Evolutionary conservation across 768 basidiomycete genomes (phyloP).

Genomic region (Kockovaella imperatae): DNA sequence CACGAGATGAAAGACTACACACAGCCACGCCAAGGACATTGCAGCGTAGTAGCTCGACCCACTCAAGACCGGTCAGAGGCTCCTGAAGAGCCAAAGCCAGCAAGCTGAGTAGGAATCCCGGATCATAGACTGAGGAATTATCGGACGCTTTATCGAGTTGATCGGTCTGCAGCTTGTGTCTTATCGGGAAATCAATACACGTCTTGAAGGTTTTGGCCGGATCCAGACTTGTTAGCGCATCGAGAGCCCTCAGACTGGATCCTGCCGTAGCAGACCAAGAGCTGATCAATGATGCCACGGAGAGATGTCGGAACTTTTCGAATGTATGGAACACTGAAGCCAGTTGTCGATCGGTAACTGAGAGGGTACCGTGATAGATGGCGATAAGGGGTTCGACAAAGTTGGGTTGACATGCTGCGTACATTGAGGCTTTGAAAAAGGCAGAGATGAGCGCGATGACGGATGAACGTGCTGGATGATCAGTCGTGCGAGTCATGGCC

Average conservation of each 20-base stretch:
- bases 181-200: conserved; percentile 61
- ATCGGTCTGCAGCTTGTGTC: conserved; percentile 51
- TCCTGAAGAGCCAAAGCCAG: conserved; percentile 60
- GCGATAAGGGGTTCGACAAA: conserved; percentile 69
- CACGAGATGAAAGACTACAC: conserved; percentile 62
- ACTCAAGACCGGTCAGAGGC: conserved; percentile 55
- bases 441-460: conserved; percentile 56
- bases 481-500: conserved; percentile 10
- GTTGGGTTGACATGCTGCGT: conserved; percentile 74
- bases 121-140: conserved; percentile 62
- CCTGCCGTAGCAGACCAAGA: conserved; percentile 58
- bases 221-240: conserved; percentile 65
- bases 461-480: conserved; percentile 46
- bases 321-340: conserved; percentile 72
- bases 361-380: conserved; percentile 69
- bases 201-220: conserved; percentile 61
- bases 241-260: conserved; percentile 50
- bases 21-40: conserved; percentile 69
- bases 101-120: conserved; percentile 64
- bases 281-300: conserved; percentile 57
- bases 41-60: conserved; percentile 78
- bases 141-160: conserved; percentile 28
- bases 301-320: conserved; percentile 60
- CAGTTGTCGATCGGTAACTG: conserved; percentile 57
- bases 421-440: conserved; percentile 68